Base-by-base conservation (phyloP, 352 stramenopile genomes). In the Globisporangium parvum region DNA sequence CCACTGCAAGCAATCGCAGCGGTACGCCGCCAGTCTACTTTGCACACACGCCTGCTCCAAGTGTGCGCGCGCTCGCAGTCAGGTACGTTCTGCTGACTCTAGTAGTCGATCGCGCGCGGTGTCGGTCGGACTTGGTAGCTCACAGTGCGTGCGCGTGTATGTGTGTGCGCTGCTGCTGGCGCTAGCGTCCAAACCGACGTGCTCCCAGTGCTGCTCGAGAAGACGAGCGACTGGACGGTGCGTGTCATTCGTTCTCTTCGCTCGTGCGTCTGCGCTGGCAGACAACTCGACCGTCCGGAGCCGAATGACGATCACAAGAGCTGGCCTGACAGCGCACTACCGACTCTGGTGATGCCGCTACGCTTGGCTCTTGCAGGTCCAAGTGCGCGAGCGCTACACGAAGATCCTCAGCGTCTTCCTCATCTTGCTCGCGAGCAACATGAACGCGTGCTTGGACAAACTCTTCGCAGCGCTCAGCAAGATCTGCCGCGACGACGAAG, bases 211-310 rank as follows among this genome's bases (percentile, higher is more conserved):
- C 63, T 94, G 15, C 60, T 94, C 9, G 80, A 90, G 40, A 86
- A 83, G 67, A 86, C 75, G 2, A 66, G 62, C 51, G 84, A 94
- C 60, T 94, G 84, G 84, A 94, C 80, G 49, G 69, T 83, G 18
- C 41, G 57, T 57, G 6, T 1, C 17, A 21, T 12, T 41, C n/a
- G 33, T 11, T 28, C 12, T 18, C 11, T 11, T n/a, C 52, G 9
- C n/a, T n/a, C n/a, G n/a, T n/a, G n/a, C n/a, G n/a, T n/a, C n/a
- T n/a, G n/a, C n/a, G n/a, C n/a, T n/a, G n/a, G n/a, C n/a, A n/a
- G n/a, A n/a, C n/a, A n/a, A n/a, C n/a, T n/a, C n/a, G n/a, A n/a
- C n/a, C n/a, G n/a, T n/a, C n/a, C n/a, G n/a, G n/a, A n/a, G n/a
- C n/a, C n/a, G n/a, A n/a, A n/a, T n/a, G n/a, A n/a, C n/a, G n/a